Evolutionary conservation across 768 basidiomycete species (phyloP).

Genomic region (Suillus placidus): DNA sequence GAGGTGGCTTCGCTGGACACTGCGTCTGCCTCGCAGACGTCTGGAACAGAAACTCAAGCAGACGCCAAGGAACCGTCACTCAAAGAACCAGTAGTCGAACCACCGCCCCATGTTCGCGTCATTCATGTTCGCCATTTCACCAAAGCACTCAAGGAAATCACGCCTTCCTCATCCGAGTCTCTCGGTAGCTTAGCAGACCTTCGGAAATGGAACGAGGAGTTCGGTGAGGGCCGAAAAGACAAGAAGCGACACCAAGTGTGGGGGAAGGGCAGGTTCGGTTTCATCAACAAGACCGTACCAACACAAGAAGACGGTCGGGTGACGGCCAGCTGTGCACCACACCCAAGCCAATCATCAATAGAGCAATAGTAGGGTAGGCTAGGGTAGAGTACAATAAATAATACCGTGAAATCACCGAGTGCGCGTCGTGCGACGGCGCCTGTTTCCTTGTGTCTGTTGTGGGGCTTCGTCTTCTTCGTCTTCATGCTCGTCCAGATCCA

Average conservation of each 20-base stretch:
- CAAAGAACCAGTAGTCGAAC: not conserved
- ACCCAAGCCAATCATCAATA: slow-evolving; percentile 21
- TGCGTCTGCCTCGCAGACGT: slow-evolving; percentile 3
- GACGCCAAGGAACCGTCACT: slow-evolving; percentile 14
- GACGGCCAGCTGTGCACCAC: slow-evolving; percentile 14
- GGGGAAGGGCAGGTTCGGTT: slow-evolving; percentile 90
- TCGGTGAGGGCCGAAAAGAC: slow-evolving; percentile 80
- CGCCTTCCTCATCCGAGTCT: slow-evolving; percentile 84
- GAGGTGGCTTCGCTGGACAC: slow-evolving; percentile 12
- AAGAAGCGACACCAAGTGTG: slow-evolving; percentile 73
- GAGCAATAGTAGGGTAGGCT: slow-evolving; percentile 22
- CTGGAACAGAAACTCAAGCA: slow-evolving; percentile 7
- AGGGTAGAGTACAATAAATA: slow-evolving; percentile 20
- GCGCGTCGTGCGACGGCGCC: slow-evolving; percentile 25
- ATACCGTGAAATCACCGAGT: slow-evolving; percentile 17
- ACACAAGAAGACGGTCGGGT: slow-evolving; percentile 50
- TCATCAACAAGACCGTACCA: slow-evolving; percentile 51
- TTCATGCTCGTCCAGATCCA: slow-evolving; percentile 50
- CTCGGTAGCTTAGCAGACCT: slow-evolving; percentile 75
- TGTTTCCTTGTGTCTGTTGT: slow-evolving; percentile 19
- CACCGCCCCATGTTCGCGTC: slow-evolving; percentile 35
- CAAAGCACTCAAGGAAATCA: slow-evolving; percentile 87
- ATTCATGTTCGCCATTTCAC: slow-evolving; percentile 69
- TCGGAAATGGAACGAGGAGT: slow-evolving; percentile 91
- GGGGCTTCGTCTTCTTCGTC: slow-evolving; percentile 33